Percentiles rank a stretch among this genome's conserved stretches.
Conservation (phyloP, 2,329 filamentous ascomycete genomes). For the Daldinia sp. region DNA sequence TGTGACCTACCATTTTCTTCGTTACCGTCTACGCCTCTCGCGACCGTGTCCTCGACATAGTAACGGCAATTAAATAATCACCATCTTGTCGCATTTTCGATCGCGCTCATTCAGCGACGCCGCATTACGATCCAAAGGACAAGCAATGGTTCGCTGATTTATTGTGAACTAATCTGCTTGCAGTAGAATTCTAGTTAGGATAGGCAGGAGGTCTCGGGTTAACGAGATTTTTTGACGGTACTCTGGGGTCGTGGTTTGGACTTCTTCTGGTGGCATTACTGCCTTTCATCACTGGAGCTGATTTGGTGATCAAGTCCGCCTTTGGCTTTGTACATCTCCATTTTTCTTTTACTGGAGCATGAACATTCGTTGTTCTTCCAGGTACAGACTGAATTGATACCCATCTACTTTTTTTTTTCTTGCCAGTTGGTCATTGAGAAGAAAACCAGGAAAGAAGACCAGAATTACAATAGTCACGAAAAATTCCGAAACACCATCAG, state of each 20-base stretch:
- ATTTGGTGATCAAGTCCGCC: conserved; percentile 43
- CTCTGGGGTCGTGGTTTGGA: conserved; percentile 41
- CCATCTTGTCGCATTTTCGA: neutral
- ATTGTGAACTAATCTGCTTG: conserved; percentile 35
- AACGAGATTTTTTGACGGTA: conserved; percentile 42
- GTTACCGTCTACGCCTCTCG: neutral
- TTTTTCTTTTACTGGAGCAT: conserved; percentile 41
- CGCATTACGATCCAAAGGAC: conserved; percentile 13
- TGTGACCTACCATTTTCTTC: neutral
- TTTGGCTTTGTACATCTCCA: conserved; percentile 49
- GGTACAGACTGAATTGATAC: conserved; percentile 51
- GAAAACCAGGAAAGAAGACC: conserved; percentile 32
- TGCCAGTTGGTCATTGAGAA: conserved; percentile 46
- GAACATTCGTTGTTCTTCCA: conserved; percentile 45
- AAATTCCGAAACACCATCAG: conserved; percentile 29
- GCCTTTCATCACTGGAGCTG: conserved; percentile 41
- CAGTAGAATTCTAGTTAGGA: conserved; percentile 41
- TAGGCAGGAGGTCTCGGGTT: conserved; percentile 43
- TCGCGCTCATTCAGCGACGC: conserved; percentile 21
- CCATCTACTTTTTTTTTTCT: conserved; percentile 43
- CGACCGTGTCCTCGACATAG: neutral
- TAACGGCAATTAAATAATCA: neutral
- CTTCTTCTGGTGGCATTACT: conserved; percentile 40
- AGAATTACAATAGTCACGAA: conserved; percentile 36
- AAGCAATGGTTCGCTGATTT: conserved; percentile 30